Evolutionary conservation across 176 grass and related monocot genomes (phyloP), one percentile per base, ranked within the genome.

Genomic region (Aegilops sharonensis): DNA sequence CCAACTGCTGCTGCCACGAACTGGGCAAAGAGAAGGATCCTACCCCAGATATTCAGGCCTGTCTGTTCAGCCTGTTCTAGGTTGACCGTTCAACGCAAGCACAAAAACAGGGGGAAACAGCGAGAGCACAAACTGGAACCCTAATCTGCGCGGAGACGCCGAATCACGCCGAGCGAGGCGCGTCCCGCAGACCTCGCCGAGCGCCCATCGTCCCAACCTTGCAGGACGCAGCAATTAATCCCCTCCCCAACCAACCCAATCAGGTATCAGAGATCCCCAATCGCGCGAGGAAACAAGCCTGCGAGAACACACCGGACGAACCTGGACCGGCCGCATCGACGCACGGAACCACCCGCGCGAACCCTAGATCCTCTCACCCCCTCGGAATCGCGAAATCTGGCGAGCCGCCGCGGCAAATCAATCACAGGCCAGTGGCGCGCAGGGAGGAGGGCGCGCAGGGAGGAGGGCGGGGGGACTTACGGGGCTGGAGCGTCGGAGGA

Each of bases 401-500:
- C 12, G 64, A 7, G 56, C 56, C 11, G 24, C 72, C 57, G 56
- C 1, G 45, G 69, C 10, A 6, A 13, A 35, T n/a, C 27, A 27
- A 27, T 27, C 27, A 27, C 27, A 27, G 27, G 1, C 27, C 27
- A 27, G 24, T 5, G 0, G 56, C 2, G 56, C 39, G 11, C 4
- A 1, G 70, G 37, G 40, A 50, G 6, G 5, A 13, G 25, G 25
- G 25, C 0, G 12, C 0, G 0, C 2, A 3, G 42, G 1, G 72
- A 8, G 25, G 24, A 24, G 42, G 9, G 14, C 1, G 42, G 8
- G 72, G 7, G 8, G 3, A 2, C 23, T 76, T 12, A 77, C 74
- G 4, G 74, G 74, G 47, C 47, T 50, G 47, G 15, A 9, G 74
- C 74, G 74, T 27, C 74, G 74, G 27, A 77, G 74, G 74, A 77